Evolutionary conservation across 352 stramenopile genomes (phyloP).

Genomic region (Globisporangium uncinulatum): DNA sequence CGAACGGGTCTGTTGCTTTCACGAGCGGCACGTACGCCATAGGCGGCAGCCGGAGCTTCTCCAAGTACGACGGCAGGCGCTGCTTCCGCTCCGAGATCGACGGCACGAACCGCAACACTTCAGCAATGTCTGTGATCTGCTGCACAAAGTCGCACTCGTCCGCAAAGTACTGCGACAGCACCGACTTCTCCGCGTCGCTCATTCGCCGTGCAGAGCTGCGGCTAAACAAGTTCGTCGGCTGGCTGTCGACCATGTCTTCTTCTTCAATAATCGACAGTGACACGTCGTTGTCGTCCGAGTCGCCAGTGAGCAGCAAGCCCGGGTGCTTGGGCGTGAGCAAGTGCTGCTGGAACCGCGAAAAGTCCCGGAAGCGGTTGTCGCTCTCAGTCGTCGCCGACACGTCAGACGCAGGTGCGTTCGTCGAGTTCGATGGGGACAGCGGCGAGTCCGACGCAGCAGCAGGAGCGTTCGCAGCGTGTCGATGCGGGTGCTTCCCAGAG

Average conservation of each 20-base stretch:
- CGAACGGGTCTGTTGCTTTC: constrained; percentile 85
- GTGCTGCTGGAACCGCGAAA: constrained; percentile 84
- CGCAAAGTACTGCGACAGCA: constrained; percentile 79
- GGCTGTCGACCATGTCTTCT: constrained; percentile 60
- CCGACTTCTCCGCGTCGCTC: constrained; percentile 75
- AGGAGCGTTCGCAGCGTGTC: constrained; percentile 15
- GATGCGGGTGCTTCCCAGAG: constrained; percentile 6
- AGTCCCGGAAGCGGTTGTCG: constrained; percentile 78
- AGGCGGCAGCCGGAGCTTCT: constrained; percentile 76
- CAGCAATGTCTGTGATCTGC: constrained; percentile 85
- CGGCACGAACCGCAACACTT: constrained; percentile 78
- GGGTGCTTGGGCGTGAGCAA: constrained; percentile 67
- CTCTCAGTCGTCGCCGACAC: constrained; percentile 24
- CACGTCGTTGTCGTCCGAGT: constrained; percentile 34
- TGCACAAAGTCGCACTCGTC: constrained; percentile 88
- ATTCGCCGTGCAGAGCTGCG: constrained; percentile 51
- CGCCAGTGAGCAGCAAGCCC: constrained; percentile 36
- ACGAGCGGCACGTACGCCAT: constrained; percentile 87
- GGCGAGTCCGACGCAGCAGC: constrained; percentile 14
- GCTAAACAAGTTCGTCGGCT: constrained; percentile 71
- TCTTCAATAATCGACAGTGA: constrained; percentile 47
- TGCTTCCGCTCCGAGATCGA: constrained; percentile 76
- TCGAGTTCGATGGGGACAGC: constrained; percentile 27
- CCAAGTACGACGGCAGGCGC: constrained; percentile 68
- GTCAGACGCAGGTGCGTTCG: constrained; percentile 17